Conservation (phyloP, 2,329 filamentous ascomycete genomes). For the Ceratocystiopsis minuta region DNA sequence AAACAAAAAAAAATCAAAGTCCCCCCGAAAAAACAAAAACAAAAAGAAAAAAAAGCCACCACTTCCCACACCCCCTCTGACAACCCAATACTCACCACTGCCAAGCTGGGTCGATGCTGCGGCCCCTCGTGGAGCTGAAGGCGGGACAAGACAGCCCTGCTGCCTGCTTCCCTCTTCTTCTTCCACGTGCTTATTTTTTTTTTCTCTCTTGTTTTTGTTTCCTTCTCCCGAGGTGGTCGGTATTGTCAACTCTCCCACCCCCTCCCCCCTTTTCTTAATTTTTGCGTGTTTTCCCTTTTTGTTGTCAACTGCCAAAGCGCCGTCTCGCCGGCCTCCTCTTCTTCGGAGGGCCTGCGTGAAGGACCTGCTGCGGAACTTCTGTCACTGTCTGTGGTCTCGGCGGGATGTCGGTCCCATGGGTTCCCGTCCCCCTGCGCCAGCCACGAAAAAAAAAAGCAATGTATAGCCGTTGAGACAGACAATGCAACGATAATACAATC, state of each 20-base stretch:
- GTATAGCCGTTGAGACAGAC: background rate
- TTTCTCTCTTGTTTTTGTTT: background rate
- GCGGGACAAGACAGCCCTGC: constrained; percentile 10
- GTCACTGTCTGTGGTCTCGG: constrained; percentile 4
- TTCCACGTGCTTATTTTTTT: background rate
- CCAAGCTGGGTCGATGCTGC: constrained; percentile 34
- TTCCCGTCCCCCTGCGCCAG: constrained; percentile 13
- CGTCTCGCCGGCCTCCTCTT: background rate
- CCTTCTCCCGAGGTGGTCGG: background rate
- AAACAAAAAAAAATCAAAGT: no score
- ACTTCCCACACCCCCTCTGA: no score
- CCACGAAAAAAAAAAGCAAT: constrained; percentile 11
- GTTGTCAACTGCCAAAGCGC: constrained; percentile 5
- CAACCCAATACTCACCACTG: no score
- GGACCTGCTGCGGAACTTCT: constrained; percentile 5
- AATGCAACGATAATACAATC: no score
- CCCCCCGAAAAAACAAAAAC: background rate
- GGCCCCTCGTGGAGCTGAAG: constrained; percentile 21
- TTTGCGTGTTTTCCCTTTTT: background rate
- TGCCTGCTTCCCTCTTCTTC: no score
- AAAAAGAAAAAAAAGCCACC: background rate
- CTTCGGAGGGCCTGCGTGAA: background rate
- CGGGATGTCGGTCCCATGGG: no score
- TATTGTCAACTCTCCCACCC: background rate
- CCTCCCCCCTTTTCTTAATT: background rate